These are phyloP conservation scores for Agrocybe chaxingu DNA, from an alignment of 768 basidiomycete species.

Conservation along the genomic window DNA sequence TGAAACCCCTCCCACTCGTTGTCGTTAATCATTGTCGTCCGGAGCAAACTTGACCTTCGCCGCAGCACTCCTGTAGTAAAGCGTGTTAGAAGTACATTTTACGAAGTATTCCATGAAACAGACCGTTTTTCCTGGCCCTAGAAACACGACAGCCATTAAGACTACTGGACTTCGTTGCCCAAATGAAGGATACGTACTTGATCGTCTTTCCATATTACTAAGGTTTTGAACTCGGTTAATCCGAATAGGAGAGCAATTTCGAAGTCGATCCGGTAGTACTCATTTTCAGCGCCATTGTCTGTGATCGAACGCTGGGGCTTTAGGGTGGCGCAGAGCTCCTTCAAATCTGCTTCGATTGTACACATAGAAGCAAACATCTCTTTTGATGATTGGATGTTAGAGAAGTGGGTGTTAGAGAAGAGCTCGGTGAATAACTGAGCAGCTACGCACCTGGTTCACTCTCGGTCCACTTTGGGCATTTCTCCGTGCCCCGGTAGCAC, in stretches of 20 bases:
- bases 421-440: neutral
- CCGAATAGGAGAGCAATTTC: slow-evolving; percentile 7
- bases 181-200: neutral
- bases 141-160: neutral
- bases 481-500: slow-evolving; percentile 12
- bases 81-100: neutral
- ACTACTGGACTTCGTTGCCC: neutral
- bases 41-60: slow-evolving; percentile 4
- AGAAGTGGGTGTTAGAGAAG: neutral
- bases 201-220: slow-evolving; percentile 3
- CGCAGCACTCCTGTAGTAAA: neutral
- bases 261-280: slow-evolving; percentile 3
- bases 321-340: neutral
- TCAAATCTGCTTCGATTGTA: slow-evolving; percentile 2
- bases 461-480: slow-evolving; percentile 13
- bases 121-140: slow-evolving; percentile 10
- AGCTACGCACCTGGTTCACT: slow-evolving; percentile 6
- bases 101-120: neutral
- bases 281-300: neutral
- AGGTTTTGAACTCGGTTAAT: slow-evolving; percentile 8
- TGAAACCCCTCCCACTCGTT: no score
- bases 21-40: neutral
- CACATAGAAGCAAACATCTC: slow-evolving; percentile 5
- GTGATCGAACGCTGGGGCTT: neutral
- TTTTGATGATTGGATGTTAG: neutral